Evolutionary conservation across 2,329 filamentous ascomycete species (phyloP), one percentile per base, ranked within the genome.

Genomic region (Ophiostoma ips): DNA sequence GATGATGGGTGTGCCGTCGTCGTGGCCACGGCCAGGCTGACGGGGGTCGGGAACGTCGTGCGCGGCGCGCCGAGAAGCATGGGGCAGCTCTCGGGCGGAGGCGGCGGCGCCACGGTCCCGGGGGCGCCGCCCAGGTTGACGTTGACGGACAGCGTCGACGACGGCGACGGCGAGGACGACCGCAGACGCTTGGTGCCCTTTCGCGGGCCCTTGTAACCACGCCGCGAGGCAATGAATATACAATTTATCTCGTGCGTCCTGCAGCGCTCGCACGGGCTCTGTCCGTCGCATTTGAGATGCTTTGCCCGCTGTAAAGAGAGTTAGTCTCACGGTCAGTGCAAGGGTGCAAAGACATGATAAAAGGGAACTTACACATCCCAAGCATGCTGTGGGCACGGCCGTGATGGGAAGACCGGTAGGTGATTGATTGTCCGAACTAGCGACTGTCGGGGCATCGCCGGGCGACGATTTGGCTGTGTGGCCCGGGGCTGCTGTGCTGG

Each of bases 221-320:
- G 76, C 40, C 84, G 79, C 36, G 83, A 87, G 41, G 82, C 79
- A 46, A 86, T 77, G 61, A 87, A 88, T 59, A 79, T 67, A 63
- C 85, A 90, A 45, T 81, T 71, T 16, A 71, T 66, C 50, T 74
- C 73, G 45, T 74, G 72, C 47, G 68, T 64, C 19, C 67, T 66
- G 63, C 84, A 89, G 49, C 85, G 78, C 44, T 75, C 72, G 64
- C 85, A 89, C 12, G 84, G 84, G 31, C 66, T 79, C 35, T 70
- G 66, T 28, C 83, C 83, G 63, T 88, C 82, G 61, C 84, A 89
- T 62, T 87, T 89, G 46, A 88, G 71, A 63, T 89, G 85, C 60
- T 85, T 79, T 55, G 61, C 67, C 48, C 76, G 70, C 76, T 79
- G 31, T 4, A n/a, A n/a, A n/a, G n/a, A n/a, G n/a, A n/a, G n/a